These are phyloP conservation scores for Cyanidiococcus yangmingshanensis DNA, from an alignment of 23 red algal species.

Conservation along the genomic window DNA sequence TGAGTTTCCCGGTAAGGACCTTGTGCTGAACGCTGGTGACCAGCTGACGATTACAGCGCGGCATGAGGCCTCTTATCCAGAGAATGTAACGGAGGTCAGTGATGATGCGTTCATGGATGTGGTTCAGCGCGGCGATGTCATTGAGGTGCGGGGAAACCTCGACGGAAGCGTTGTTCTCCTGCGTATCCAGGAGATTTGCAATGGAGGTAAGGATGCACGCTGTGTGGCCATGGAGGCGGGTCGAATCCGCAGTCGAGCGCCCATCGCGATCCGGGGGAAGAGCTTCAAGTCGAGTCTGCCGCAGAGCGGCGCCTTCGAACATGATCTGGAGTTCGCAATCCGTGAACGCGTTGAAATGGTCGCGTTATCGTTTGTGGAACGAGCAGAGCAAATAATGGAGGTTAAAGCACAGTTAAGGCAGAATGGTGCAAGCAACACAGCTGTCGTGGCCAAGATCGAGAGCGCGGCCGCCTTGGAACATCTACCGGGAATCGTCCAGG, in stretches of 20 bases:
- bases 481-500: conserved; percentile 53
- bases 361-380: conserved; percentile 96
- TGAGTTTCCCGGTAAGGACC: conserved; percentile 28
- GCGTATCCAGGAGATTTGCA: conserved; percentile 29
- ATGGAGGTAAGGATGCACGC: conserved; percentile 34
- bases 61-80: conserved; percentile 74
- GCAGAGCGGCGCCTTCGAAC: not conserved
- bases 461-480: conserved; percentile 64
- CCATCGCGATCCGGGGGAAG: conserved; percentile 84
- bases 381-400: conserved; percentile 42
- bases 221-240: conserved; percentile 67
- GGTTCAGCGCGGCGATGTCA: conserved; percentile 53
- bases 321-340: conserved; percentile 84
- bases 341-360: conserved; percentile 84
- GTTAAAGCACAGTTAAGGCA: conserved; percentile 46
- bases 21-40: conserved; percentile 55
- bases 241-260: conserved; percentile 50
- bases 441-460: conserved; percentile 91
- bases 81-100: conserved; percentile 70
- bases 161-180: conserved; percentile 64
- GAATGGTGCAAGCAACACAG: conserved; percentile 49
- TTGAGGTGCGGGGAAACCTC: conserved; percentile 50
- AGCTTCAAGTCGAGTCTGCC: conserved; percentile 26
- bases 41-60: conserved; percentile 73
- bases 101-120: conserved; percentile 88